Base-by-base conservation (phyloP, 495 filamentous ascomycete genomes). In the Aspergillus olivimuriae region DNA sequence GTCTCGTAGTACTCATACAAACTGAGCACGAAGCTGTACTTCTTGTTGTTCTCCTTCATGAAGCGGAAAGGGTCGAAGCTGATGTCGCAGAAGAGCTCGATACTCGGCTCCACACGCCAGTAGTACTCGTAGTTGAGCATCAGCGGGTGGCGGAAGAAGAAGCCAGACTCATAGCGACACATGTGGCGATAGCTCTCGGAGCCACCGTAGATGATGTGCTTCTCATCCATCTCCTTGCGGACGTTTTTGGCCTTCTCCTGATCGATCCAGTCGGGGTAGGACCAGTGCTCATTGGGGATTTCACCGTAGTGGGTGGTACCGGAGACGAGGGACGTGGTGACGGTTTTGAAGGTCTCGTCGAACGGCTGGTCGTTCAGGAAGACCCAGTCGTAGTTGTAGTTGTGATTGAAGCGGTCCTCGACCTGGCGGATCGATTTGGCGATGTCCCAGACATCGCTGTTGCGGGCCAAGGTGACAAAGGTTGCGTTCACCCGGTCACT, bases 341-440 rank as follows among this genome's bases (percentile, higher is more conserved):
- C 76, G 56, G 86, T 89, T 66, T 87, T 97, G 71, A 98, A 98
- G 9, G 79, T 77, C 1, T 86, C 83, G 53, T 95, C 86, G 54
- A 98, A 98, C 1, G 87, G 84, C 58, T 88, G 77, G 60, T 98
- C 92, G 63, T 98, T 98, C 50, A 98, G 65, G 71, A 98, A 98
- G 20, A 98, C 94, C 92, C 92, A 98, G 58, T 97, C 92, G 63
- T 98, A 98, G 70, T 96, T 83, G 65, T 84, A 97, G 39, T 89
- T 83, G 51, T 81, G 78, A 66, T 98, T 98, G 80, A 98, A 97
- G 50, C 92, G 84, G 60, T 98, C 92, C 67, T 98, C 92, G 24
- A 98, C 81, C 50, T 91, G 83, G 17, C 92, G 87, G 57, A 98
- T 98, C 6, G 88, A 94, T 55, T 85, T 81, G 18, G 89, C 84